Percentiles rank a stretch among this genome's conserved stretches.
phyloP scores from a whole-genome alignment of 345 rosid genomes.

The Excoecaria agallocha region DNA sequence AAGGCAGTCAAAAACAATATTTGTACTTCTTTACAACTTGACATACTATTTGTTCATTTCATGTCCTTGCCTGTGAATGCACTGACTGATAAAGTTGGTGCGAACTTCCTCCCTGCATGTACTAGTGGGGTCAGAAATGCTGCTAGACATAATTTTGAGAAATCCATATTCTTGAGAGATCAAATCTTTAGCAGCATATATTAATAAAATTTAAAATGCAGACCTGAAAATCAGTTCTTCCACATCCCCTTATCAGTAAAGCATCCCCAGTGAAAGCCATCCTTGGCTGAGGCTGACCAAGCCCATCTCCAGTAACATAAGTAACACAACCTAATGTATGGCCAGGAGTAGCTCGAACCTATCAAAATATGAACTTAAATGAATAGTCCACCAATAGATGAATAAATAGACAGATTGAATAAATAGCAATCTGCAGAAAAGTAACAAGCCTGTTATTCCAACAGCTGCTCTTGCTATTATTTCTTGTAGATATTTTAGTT shows the following conservation, averaged over 20 bases:
- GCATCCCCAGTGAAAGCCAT: conserved; percentile 98
- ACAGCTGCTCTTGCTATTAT: not conserved
- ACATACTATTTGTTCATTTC: not conserved
- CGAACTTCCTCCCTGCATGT: conserved; percentile 81
- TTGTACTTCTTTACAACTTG: not conserved
- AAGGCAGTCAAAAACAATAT: not conserved
- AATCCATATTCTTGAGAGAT: not conserved
- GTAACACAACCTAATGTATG: conserved; percentile 93
- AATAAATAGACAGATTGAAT: not conserved
- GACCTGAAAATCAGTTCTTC: conserved; percentile 99
- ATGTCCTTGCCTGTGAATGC: conserved; percentile 76
- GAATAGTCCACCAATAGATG: not conserved
- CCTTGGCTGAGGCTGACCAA: conserved; percentile 77
- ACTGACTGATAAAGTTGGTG: conserved; percentile 77
- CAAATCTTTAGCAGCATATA: not conserved
- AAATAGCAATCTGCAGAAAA: not conserved
- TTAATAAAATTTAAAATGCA: not conserved
- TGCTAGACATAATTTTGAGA: not conserved
- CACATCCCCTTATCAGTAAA: conserved; percentile 86
- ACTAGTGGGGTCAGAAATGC: not conserved
- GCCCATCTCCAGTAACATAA: conserved; percentile 83
- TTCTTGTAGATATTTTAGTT: not conserved
- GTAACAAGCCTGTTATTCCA: not conserved
- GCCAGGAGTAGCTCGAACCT: conserved; percentile 94
- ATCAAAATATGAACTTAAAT: conserved; percentile 8